Evolutionary conservation across 148 eudicot genomes (phyloP), one percentile per base, ranked within the genome.

Genomic region (Vaccinium darrowii): DNA sequence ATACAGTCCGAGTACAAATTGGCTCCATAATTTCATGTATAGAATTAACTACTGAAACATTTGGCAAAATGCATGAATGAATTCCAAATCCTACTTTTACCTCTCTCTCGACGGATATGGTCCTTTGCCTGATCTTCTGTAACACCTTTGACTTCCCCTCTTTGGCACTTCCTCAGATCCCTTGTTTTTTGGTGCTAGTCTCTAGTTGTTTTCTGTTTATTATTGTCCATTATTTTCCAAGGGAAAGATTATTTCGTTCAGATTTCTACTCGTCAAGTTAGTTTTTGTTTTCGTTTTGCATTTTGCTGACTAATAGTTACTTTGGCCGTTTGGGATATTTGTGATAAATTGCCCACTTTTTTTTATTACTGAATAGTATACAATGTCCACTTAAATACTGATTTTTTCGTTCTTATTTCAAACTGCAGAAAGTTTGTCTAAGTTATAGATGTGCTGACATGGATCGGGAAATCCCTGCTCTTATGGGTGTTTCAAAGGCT

Each of bases 381-480:
- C 6, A 43, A 43, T 43, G 12, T 76, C 49, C 0, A 23, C 57
- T 25, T 60, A n/a, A 67, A 25, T 33, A 80, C 50, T 58, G 50
- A 65, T 56, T 82, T n/a, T 86, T 53, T 84, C 73, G 33, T 85
- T 81, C 84, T 80, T 57, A 7, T 76, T 84, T 78, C 33, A 33
- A 65, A 73, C 83, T 85, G 85, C 94, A 97, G 98, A 97, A 97
- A 93, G 99, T 97, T 88, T 94, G 99, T 87, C 93, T 97, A 82
- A 97, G 99, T 87, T 97, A 95, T 88, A 91, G 99, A 89, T 97
- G 99, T 90, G 99, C 99, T 86, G 99, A 97, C 87, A 97, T 97
- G 98, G 99, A 97, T 86, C 92, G 99, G 81, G 99, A 97, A 89
- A 94, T 97, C 19, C 99, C 99, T 86, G 98, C 98, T 87, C 92